Conservation (phyloP, 1,284 basidiomycete genomes). For the Cryptococcus maquisensis region DNA sequence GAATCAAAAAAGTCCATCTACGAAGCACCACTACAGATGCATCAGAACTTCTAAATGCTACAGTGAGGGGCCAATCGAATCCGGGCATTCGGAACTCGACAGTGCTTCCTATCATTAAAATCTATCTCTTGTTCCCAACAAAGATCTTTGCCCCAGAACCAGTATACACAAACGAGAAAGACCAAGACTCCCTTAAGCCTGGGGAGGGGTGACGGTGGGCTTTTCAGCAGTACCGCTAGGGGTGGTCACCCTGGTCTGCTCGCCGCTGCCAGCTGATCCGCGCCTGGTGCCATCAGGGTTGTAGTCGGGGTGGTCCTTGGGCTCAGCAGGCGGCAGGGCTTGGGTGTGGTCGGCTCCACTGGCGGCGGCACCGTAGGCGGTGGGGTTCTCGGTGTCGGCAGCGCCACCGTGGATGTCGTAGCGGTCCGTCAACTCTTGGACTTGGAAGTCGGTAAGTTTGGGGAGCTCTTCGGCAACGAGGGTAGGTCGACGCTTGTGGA, state of each 20-base stretch:
- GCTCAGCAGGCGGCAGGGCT: conserved; percentile 19
- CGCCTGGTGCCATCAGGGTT: neutral
- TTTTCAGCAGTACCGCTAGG: neutral
- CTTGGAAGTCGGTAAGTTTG: conserved; percentile 46
- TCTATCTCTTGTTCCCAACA: neutral
- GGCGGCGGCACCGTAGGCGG: conserved; percentile 23
- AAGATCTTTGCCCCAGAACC: neutral
- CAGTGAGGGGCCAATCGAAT: neutral
- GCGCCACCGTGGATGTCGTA: conserved; percentile 48
- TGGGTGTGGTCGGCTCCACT: conserved; percentile 35
- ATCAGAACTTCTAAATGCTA: neutral
- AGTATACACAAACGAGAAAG: neutral
- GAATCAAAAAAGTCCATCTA: neutral
- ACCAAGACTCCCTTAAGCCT: neutral
- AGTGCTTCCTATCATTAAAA: neutral
- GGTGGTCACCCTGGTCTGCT: conserved; percentile 11
- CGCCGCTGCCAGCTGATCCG: neutral
- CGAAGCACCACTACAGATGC: neutral
- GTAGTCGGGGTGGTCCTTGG: neutral
- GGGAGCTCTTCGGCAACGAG: conserved; percentile 42
- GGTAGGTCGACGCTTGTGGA: conserved; percentile 34
- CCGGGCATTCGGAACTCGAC: no score
- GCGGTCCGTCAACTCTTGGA: conserved; percentile 42
- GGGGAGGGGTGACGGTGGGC: neutral
- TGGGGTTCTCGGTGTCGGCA: conserved; percentile 27